Conservation (phyloP, 495 filamentous ascomycete genomes). For the Emericellopsis terricola region DNA sequence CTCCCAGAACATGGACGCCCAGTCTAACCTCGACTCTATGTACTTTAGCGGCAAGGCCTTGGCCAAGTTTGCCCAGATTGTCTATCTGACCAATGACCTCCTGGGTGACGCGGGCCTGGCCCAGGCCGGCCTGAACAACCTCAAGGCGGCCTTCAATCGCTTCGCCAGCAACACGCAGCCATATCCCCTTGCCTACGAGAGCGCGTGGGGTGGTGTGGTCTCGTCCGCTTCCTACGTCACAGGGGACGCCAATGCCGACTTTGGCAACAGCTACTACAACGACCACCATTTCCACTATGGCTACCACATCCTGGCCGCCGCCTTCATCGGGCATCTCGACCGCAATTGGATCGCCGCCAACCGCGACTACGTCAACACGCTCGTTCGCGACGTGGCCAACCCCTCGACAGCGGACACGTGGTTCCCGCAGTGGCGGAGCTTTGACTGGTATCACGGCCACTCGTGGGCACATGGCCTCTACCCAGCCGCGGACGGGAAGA, state of each 20-base stretch:
- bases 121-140: conserved; percentile 38
- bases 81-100: conserved; percentile 51
- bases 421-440: conserved; percentile 70
- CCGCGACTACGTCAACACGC: conserved; percentile 61
- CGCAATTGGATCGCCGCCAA: conserved; percentile 55
- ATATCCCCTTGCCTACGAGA: conserved; percentile 65
- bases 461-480: conserved; percentile 91
- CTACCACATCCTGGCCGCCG: conserved; percentile 82
- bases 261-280: conserved; percentile 78
- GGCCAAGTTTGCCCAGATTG: conserved; percentile 65
- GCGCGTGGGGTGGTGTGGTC: conserved; percentile 74
- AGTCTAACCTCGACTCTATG: conserved; percentile 73
- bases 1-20: conserved; percentile 45
- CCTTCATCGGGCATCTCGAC: conserved; percentile 70
- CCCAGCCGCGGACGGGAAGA: conserved; percentile 62
- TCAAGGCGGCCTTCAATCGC: conserved; percentile 57
- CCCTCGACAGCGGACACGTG: conserved; percentile 47
- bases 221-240: conserved; percentile 61
- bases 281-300: conserved; percentile 92
- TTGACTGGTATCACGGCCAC: conserved; percentile 93
- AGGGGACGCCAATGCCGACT: conserved; percentile 25
- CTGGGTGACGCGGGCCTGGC: conserved; percentile 41
- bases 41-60: conserved; percentile 90
- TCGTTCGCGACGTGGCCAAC: conserved; percentile 67
- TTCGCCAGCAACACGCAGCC: conserved; percentile 65